Evolutionary conservation across 768 basidiomycete species (phyloP).

Genomic region (Pisolithus sp.): DNA sequence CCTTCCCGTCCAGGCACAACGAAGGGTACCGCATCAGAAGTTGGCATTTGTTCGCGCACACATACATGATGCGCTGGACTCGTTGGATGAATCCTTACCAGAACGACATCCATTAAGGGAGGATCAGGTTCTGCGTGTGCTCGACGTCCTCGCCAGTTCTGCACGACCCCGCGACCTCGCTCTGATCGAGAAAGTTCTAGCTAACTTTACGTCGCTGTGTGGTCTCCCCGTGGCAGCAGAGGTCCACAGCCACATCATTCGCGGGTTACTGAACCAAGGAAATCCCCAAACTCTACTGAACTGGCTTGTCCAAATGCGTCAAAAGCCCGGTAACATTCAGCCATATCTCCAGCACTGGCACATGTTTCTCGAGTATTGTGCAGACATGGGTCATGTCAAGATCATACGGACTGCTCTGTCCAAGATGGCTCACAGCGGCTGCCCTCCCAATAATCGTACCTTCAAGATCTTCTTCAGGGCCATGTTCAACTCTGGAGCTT

Average conservation of each 20-base stretch:
- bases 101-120: slow-evolving; percentile 8
- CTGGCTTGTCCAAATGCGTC: slow-evolving; percentile 52
- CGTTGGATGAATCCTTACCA: slow-evolving; percentile 9
- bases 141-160: slow-evolving; percentile 45
- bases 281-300: slow-evolving; percentile 38
- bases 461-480: slow-evolving; percentile 45
- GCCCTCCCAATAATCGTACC: slow-evolving; percentile 39
- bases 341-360: slow-evolving; percentile 54
- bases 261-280: slow-evolving; percentile 40
- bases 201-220: slow-evolving; percentile 42
- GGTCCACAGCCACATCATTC: slow-evolving; percentile 44
- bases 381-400: slow-evolving; percentile 19
- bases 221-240: slow-evolving; percentile 39
- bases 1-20: slow-evolving; percentile 2
- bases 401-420: slow-evolving; percentile 26
- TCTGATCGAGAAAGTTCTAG: slow-evolving; percentile 47
- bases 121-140: slow-evolving; percentile 31
- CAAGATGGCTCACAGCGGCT: slow-evolving; percentile 34
- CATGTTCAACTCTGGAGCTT: slow-evolving; percentile 29
- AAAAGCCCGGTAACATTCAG: slow-evolving; percentile 37
- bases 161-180: slow-evolving; percentile 48
- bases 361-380: slow-evolving; percentile 40
- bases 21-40: slow-evolving; percentile 13
- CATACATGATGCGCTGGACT: slow-evolving; percentile 17
- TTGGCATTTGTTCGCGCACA: slow-evolving; percentile 17